Conservation (phyloP, 108 stramenopile species). For the Conticribra weissflogii region DNA sequence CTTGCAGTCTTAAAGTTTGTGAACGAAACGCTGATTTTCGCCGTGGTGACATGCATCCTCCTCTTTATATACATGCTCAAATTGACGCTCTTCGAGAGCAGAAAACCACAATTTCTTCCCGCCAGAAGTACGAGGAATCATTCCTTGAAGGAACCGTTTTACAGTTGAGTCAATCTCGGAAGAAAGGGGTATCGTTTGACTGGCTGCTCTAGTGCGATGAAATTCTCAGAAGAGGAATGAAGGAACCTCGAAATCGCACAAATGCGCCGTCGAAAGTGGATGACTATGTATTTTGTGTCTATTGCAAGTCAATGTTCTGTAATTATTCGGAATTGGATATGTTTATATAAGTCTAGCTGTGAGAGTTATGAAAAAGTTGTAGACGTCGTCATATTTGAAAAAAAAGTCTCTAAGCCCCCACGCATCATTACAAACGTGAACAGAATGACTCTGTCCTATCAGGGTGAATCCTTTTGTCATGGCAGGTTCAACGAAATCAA, state of each 20-base stretch:
- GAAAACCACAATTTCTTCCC: conserved; percentile 49
- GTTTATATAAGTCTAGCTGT: background rate
- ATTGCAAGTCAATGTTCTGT: background rate
- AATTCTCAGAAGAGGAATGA: background rate
- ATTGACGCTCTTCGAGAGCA: conserved; percentile 83
- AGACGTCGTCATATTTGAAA: no score
- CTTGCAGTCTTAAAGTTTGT: conserved; percentile 80
- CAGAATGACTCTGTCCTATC: no score
- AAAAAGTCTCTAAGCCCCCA: no score
- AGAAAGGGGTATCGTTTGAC: background rate
- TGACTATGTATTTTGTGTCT: no score
- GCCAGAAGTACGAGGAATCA: conserved; percentile 36
- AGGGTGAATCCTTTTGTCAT: no score
- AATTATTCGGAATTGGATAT: background rate
- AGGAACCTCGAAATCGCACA: no score
- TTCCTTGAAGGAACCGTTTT: conserved; percentile 45
- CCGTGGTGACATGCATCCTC: conserved; percentile 82
- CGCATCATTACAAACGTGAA: no score
- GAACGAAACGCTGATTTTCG: conserved; percentile 86
- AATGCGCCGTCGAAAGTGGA: background rate
- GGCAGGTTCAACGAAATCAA: no score
- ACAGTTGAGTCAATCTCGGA: background rate
- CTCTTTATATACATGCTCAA: conserved; percentile 91
- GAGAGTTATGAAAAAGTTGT: background rate
- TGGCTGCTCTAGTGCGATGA: no score